These are phyloP conservation scores for Chaetomidium leptoderma DNA, from an alignment of 495 filamentous ascomycete species.

Conservation along the genomic window DNA sequence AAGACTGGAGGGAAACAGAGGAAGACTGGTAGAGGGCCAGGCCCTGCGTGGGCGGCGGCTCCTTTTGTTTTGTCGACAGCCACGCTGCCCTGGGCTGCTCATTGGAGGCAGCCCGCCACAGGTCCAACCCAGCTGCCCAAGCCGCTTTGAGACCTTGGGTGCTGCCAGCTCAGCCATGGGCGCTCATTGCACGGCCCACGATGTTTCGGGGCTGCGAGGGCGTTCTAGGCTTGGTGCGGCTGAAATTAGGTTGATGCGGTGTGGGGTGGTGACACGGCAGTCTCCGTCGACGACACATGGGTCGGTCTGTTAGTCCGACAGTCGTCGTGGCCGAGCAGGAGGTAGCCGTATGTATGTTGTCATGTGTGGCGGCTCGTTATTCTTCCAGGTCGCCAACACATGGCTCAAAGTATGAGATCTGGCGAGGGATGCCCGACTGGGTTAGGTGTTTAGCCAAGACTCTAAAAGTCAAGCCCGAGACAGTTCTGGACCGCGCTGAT, in stretches of 20 bases:
- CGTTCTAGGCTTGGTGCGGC: not conserved
- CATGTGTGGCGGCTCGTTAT: too few species aligned
- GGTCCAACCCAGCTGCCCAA: not conserved
- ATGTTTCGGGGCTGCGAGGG: not conserved
- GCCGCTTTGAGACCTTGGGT: not conserved
- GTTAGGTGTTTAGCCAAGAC: too few species aligned
- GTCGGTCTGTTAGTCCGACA: too few species aligned
- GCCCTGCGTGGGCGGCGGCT: not conserved
- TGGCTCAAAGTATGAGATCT: too few species aligned
- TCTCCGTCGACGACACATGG: too few species aligned
- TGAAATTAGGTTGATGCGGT: not conserved
- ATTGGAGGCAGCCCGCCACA: not conserved
- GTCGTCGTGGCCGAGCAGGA: too few species aligned
- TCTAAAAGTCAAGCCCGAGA: too few species aligned
- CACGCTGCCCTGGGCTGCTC: not conserved
- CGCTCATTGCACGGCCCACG: not conserved
- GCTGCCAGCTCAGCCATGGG: slow-evolving; percentile 5
- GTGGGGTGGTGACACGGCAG: not conserved
- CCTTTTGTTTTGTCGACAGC: not conserved
- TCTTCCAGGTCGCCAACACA: too few species aligned
- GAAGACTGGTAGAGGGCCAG: not conserved
- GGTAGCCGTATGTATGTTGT: too few species aligned
- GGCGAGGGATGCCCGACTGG: too few species aligned
- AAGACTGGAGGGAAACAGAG: too few species aligned
- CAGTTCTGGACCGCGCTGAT: not conserved